Evolutionary conservation across 352 stramenopile genomes (phyloP).

Genomic region (Phytopythium sindhum): DNA sequence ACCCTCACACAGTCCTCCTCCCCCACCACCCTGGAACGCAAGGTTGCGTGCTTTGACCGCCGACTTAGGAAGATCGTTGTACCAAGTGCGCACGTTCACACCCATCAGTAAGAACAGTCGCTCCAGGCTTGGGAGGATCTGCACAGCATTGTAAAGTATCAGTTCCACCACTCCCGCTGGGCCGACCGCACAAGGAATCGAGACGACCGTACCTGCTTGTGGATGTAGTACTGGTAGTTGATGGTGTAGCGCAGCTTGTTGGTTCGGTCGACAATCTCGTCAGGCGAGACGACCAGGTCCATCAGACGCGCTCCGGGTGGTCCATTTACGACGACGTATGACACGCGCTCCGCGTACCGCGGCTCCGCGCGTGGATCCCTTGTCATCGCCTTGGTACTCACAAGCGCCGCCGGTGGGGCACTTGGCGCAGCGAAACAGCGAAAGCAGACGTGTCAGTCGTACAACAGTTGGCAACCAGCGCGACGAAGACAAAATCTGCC

Average conservation of each 20-base stretch:
- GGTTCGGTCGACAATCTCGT: slow-evolving; percentile 46
- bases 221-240: slow-evolving; percentile 93
- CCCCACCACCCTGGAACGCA: slow-evolving; percentile 10
- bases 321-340: slow-evolving; percentile 91
- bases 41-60: slow-evolving; percentile 54
- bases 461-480: neutral
- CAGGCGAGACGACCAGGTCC: slow-evolving; percentile 88
- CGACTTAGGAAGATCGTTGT: slow-evolving; percentile 48
- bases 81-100: slow-evolving; percentile 77
- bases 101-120: slow-evolving; percentile 78
- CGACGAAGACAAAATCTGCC: too few relatives aligned
- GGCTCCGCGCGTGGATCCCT: slow-evolving; percentile 76
- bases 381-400: slow-evolving; percentile 75
- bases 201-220: slow-evolving; percentile 64
- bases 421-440: slow-evolving; percentile 16
- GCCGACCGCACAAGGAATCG: neutral
- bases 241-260: slow-evolving; percentile 47
- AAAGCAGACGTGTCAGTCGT: slow-evolving; percentile 4
- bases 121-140: slow-evolving; percentile 85
- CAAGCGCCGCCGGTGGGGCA: slow-evolving; percentile 69
- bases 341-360: slow-evolving; percentile 81
- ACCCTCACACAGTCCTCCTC: slow-evolving; percentile 5
- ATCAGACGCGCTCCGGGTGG: slow-evolving; percentile 80
- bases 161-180: neutral
- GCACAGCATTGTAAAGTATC: neutral